These are phyloP conservation scores for Omphalotus olearius DNA, from an alignment of 1,284 basidiomycete genomes.

Conservation along the genomic window DNA sequence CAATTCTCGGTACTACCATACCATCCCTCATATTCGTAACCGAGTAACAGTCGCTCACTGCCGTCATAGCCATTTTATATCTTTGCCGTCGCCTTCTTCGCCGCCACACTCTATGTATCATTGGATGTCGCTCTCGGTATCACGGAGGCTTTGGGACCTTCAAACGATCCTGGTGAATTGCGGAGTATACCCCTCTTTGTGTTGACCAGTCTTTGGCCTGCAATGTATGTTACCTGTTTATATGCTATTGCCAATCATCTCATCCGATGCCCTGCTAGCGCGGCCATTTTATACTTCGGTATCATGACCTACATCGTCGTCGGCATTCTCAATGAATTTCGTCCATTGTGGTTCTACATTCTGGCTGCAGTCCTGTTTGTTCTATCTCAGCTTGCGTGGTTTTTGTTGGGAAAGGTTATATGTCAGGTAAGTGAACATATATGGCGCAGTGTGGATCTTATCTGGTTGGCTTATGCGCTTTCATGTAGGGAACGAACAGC, in stretches of 20 bases:
- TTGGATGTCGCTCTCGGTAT: constrained; percentile 71
- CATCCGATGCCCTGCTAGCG: constrained; percentile 34
- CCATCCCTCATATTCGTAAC: background rate
- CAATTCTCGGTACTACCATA: background rate
- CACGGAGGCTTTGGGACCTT: constrained; percentile 56
- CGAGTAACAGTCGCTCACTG: background rate
- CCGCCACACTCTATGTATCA: constrained; percentile 70
- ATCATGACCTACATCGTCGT: constrained; percentile 78
- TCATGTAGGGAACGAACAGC: constrained; percentile 47
- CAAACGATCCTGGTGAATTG: constrained; percentile 50
- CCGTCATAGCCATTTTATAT: constrained; percentile 55
- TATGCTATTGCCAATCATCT: background rate
- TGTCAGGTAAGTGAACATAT: constrained; percentile 58
- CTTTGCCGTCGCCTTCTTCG: constrained; percentile 60
- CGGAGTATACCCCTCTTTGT: constrained; percentile 72
- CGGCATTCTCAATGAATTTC: constrained; percentile 61
- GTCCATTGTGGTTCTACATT: constrained; percentile 69
- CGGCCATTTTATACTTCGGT: constrained; percentile 59
- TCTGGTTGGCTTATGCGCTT: constrained; percentile 11
- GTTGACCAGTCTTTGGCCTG: constrained; percentile 80
- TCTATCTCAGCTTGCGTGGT: constrained; percentile 72
- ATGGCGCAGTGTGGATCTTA: constrained; percentile 7
- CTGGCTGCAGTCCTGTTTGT: constrained; percentile 67
- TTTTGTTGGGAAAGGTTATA: constrained; percentile 71
- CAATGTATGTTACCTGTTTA: constrained; percentile 43